These are phyloP conservation scores for Lecanicillium sp. DNA, from an alignment of 2,329 filamentous ascomycete species.

Conservation along the genomic window DNA sequence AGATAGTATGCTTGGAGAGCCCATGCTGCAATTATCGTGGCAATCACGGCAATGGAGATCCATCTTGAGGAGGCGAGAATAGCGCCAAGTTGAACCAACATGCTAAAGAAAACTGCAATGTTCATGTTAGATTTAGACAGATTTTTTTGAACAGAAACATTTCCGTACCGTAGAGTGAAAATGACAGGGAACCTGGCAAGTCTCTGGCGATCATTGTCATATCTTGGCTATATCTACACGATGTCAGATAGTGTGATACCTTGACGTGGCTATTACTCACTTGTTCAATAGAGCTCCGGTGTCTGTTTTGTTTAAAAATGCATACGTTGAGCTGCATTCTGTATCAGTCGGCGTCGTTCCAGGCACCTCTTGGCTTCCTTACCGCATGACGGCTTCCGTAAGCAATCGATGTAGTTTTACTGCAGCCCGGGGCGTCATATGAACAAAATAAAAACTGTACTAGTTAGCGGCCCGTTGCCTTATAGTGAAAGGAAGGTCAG, in stretches of 20 bases:
- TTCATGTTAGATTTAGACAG: neutral
- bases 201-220: neutral
- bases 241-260: neutral
- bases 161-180: neutral
- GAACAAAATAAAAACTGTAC: neutral
- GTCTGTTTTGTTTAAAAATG: neutral
- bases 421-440: neutral
- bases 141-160: neutral
- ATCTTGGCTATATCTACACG: neutral
- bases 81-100: neutral
- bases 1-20: slow-evolving; percentile 29
- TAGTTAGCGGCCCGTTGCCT: neutral
- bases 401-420: neutral
- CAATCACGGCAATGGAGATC: neutral
- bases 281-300: neutral
- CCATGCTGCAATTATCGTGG: slow-evolving; percentile 24
- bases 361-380: neutral
- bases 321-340: neutral
- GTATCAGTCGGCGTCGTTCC: too few species aligned
- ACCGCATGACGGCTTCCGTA: neutral
- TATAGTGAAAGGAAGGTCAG: neutral
- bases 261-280: neutral
- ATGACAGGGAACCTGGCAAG: neutral
- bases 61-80: neutral
- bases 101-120: neutral